These are phyloP conservation scores for Chlamydomonas sphaeroides DNA, from an alignment of 139 green algal genomes.

Conservation along the genomic window DNA sequence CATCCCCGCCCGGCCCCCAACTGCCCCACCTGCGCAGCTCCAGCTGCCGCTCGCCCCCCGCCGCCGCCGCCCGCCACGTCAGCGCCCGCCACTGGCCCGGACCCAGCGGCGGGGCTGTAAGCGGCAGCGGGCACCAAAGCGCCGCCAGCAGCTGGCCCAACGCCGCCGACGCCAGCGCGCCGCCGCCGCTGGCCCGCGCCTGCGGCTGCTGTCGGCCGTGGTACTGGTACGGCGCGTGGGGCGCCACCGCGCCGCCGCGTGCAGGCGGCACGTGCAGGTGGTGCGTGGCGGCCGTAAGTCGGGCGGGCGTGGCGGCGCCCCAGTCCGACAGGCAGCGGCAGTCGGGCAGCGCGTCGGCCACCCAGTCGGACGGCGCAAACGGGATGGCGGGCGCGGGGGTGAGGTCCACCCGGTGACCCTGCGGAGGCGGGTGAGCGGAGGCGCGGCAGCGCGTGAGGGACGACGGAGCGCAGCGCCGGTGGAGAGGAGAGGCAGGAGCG, in stretches of 20 bases:
- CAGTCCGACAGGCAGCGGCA: slow-evolving; percentile 15
- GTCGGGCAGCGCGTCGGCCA: slow-evolving; percentile 31
- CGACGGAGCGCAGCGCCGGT: too few species aligned
- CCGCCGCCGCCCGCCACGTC: slow-evolving; percentile 5
- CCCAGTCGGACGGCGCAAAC: slow-evolving; percentile 45
- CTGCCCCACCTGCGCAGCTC: slow-evolving; percentile 2
- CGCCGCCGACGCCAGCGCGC: not conserved
- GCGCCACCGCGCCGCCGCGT: not conserved
- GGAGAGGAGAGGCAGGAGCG: too few species aligned
- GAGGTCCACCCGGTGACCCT: slow-evolving; percentile 46
- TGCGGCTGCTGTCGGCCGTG: too few species aligned
- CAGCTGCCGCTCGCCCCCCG: not conserved
- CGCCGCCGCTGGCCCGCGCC: too few species aligned
- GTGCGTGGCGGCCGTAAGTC: not conserved
- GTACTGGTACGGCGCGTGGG: too few species aligned
- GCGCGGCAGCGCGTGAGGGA: too few species aligned
- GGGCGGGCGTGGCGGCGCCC: slow-evolving; percentile 10
- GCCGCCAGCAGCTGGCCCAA: not conserved
- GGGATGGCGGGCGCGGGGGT: slow-evolving; percentile 40
- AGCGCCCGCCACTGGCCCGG: not conserved
- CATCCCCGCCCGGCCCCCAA: not conserved
- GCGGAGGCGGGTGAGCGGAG: too few species aligned
- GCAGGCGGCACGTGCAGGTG: too few species aligned
- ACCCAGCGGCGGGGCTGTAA: slow-evolving; percentile 4
- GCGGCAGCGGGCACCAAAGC: slow-evolving; percentile 35